Evolutionary conservation across 73 alveolate species (phyloP).

Genomic region (Effrenium voratum): DNA sequence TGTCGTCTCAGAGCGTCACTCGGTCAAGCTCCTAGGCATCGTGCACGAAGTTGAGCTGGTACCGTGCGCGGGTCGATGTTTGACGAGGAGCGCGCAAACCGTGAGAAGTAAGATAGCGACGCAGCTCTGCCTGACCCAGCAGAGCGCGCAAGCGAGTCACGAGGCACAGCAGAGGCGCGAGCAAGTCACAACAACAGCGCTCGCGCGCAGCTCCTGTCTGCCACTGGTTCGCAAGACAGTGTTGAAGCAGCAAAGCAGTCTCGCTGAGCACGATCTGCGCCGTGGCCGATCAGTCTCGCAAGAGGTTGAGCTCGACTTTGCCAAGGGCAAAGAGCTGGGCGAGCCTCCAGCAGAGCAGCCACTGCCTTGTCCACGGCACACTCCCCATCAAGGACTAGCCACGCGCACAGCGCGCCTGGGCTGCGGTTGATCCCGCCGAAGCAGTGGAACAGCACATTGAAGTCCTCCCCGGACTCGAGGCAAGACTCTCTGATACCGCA

Average conservation of each 20-base stretch:
- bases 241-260: neutral
- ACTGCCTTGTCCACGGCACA: neutral
- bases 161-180: too few relatives aligned
- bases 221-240: neutral
- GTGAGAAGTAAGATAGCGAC: too few relatives aligned
- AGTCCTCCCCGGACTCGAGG: neutral
- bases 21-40: too few relatives aligned
- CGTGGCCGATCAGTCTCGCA: neutral
- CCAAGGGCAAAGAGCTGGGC: neutral
- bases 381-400: neutral
- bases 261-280: neutral
- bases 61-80: too few relatives aligned
- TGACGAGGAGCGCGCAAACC: too few relatives aligned
- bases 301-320: neutral
- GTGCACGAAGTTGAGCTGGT: too few relatives aligned
- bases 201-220: too few relatives aligned
- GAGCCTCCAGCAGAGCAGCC: neutral
- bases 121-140: too few relatives aligned
- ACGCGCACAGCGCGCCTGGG: neutral
- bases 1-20: too few relatives aligned
- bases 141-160: too few relatives aligned
- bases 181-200: too few relatives aligned
- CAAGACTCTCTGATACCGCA: neutral
- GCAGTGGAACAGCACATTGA: neutral
- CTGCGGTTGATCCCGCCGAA: neutral